Evolutionary conservation across 495 filamentous ascomycete species (phyloP), one percentile per base, ranked within the genome.

Genomic region (Margaritispora aquatica): DNA sequence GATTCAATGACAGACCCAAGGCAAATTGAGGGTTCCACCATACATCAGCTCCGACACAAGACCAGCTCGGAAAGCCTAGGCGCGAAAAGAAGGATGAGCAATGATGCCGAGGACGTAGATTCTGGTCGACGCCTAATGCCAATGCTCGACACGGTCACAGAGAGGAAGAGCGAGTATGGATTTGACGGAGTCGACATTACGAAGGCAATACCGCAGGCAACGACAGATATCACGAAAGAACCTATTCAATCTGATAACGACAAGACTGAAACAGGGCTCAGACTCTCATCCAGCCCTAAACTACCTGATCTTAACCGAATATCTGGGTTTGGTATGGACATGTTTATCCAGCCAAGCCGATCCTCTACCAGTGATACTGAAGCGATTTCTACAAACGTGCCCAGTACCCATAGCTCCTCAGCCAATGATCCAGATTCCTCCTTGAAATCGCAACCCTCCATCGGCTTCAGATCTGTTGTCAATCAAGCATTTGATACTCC

Each of bases 401-500:
- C 55, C 27, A 44, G 26, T 5, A n/a, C 20, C 38, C 9, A 15
- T n/a, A 23, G 22, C 15, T 10, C 17, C 27, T 46, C 62, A 8
- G 15, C 38, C 13, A 13, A n/a, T 26, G n/a, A 38, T 21, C 38
- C 55, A 19, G 56, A 65, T 29, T 21, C 54, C n/a, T 57, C 52
- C 17, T 59, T 64, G 11, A 44, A 29, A 11, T 50, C 26, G 22
- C 59, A 64, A 36, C 55, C 60, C 22, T 86, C 84, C 9, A 60
- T 80, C 7, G 85, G 86, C 2, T 88, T 87, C 65, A 75, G 73
- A n/a, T 87, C 86, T 0, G 81, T 81, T 1, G 86, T 90, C 10
- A 73, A 88, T 63, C 81, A 88, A 64, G 86, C 86, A 24, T 90
- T 90, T 63, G 85, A 88, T 69, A 69, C 67, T 51, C 65, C 66